A percentile compares a stretch with the other conserved stretches of the same genome.
phyloP scores from a whole-genome alignment of 371 early-diverging fungal genomes.

The Haplosporangium sp. region DNA sequence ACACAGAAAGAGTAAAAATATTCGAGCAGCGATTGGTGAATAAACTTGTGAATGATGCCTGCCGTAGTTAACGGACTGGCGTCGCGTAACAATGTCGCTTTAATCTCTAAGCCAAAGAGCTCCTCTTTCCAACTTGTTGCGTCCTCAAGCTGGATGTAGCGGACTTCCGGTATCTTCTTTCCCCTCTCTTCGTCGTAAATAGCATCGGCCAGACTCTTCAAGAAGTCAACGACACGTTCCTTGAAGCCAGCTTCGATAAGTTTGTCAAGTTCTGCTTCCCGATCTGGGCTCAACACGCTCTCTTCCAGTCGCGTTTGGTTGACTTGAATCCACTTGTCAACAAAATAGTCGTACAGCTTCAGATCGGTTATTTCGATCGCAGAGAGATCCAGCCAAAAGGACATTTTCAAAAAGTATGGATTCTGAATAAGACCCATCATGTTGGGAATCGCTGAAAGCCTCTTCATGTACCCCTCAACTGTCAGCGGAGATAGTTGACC shows the following conservation, averaged over 20 bases:
- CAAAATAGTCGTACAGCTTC: constrained; percentile 13
- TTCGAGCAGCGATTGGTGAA: constrained; percentile 3
- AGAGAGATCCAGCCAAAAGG: background rate
- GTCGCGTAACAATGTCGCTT: background rate
- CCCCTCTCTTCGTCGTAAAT: background rate
- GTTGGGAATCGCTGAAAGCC: background rate
- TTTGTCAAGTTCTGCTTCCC: background rate
- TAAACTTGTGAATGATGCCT: constrained; percentile 5
- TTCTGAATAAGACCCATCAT: constrained; percentile 14
- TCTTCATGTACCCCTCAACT: constrained; percentile 1
- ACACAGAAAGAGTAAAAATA: background rate
- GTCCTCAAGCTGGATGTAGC: background rate
- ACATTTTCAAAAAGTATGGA: constrained; percentile 11
- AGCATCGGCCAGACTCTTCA: background rate
- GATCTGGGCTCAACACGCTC: background rate
- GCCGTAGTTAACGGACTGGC: background rate
- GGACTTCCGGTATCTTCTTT: background rate
- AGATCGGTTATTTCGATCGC: background rate
- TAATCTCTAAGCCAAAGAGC: background rate
- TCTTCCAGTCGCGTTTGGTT: background rate
- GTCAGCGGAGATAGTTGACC: background rate
- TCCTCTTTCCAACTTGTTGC: background rate
- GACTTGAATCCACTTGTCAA: constrained; percentile 2
- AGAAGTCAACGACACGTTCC: background rate
- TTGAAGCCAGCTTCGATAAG: background rate